These are phyloP conservation scores for Penicillium nucicola DNA, from an alignment of 495 filamentous ascomycete genomes.

Conservation along the genomic window DNA sequence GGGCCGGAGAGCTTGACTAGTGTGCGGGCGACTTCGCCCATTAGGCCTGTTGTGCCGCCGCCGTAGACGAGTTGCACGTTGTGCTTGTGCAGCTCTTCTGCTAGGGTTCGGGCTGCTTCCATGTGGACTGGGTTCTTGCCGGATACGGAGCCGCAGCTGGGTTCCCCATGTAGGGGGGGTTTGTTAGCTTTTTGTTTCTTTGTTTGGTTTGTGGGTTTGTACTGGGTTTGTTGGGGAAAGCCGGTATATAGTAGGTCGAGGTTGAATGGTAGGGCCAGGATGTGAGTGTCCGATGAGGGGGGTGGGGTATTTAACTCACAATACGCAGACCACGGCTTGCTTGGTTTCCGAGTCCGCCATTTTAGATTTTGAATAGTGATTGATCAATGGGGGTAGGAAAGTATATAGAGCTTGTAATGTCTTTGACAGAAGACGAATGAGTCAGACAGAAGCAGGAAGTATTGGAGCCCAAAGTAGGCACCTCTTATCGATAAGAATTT, in stretches of 20 bases:
- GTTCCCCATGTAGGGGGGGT: not conserved
- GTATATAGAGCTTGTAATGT: no score
- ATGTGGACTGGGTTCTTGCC: constrained; percentile 68
- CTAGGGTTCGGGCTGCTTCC: constrained; percentile 76
- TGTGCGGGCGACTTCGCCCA: constrained; percentile 87
- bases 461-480: no score
- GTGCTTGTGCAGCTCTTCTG: constrained; percentile 65
- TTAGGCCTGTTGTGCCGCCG: constrained; percentile 88
- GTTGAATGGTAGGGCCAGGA: not conserved
- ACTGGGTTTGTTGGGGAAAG: no score
- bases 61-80: constrained; percentile 86
- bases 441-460: no score
- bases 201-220: not conserved
- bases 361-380: not conserved
- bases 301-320: constrained; percentile 52
- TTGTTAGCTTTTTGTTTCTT: constrained; percentile 7
- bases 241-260: not conserved
- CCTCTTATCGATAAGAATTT: no score
- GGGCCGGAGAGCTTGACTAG: constrained; percentile 85
- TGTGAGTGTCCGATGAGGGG: not conserved
- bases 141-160: constrained; percentile 69
- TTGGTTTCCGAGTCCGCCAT: constrained; percentile 34
- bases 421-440: no score
- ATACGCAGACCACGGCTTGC: constrained; percentile 69
- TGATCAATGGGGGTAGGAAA: not conserved